Evolutionary conservation across 2,329 filamentous ascomycete genomes (phyloP).

Genomic region (Fusarium palustre): DNA sequence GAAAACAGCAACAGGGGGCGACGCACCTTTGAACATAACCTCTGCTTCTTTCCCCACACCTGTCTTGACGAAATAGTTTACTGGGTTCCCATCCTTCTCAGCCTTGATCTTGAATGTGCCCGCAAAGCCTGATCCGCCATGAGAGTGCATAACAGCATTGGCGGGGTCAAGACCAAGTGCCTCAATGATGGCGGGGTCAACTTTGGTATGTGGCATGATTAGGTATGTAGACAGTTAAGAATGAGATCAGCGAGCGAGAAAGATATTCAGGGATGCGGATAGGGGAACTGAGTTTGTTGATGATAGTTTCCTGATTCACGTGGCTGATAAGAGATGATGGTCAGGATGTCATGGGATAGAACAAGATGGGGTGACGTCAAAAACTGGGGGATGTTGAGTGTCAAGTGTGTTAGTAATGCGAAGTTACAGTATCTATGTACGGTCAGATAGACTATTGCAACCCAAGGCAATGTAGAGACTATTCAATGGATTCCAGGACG

Average conservation of each 20-base stretch:
- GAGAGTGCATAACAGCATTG: conserved; percentile 67
- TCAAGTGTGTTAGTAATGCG: conserved; percentile 38
- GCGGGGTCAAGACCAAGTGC: conserved; percentile 68
- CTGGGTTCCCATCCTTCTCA: conserved; percentile 60
- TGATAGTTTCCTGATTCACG: background rate
- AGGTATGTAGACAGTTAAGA: background rate
- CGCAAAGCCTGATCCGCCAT: conserved; percentile 76
- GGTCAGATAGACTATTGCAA: background rate
- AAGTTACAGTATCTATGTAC: conserved; percentile 11
- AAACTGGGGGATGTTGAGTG: conserved; percentile 20
- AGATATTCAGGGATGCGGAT: background rate
- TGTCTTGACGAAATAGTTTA: conserved; percentile 78
- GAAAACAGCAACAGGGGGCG: conserved; percentile 10
- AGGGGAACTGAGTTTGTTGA: background rate
- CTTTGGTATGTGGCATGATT: conserved; percentile 32
- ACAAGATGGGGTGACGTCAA: conserved; percentile 48
- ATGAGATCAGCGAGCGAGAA: background rate
- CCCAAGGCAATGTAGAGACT: background rate
- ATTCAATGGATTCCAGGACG: background rate
- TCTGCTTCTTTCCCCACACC: conserved; percentile 69
- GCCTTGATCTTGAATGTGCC: conserved; percentile 71
- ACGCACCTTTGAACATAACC: conserved; percentile 75
- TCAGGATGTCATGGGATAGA: conserved; percentile 37
- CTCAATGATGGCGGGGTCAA: conserved; percentile 50
- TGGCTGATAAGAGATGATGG: background rate